phyloP scores from a whole-genome alignment of 345 rosid genomes.

The Eutrema heterophyllum region DNA sequence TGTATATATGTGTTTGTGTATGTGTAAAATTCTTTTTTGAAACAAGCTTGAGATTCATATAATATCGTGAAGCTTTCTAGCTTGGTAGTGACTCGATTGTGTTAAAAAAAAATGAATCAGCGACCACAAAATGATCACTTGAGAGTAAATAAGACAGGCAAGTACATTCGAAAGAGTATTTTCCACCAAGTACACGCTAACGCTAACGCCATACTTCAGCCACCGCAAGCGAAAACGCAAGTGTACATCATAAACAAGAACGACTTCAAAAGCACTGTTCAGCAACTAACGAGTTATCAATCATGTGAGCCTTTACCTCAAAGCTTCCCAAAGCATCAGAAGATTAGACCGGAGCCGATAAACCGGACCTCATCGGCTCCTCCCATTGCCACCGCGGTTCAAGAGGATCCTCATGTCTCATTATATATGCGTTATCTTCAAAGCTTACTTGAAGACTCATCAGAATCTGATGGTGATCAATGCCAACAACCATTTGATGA shows the following conservation, averaged over 20 bases:
- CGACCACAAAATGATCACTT: slow-evolving; percentile 9
- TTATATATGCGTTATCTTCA: slow-evolving; percentile 65
- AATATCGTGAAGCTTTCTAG: not conserved
- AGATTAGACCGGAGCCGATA: slow-evolving; percentile 6
- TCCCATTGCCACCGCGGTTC: slow-evolving; percentile 21
- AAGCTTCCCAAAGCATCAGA: slow-evolving; percentile 46
- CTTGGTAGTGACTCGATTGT: not conserved
- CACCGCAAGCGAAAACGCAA: slow-evolving; percentile 36
- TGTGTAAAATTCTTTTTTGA: not conserved
- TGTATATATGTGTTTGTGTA: not conserved
- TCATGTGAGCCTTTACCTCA: slow-evolving; percentile 56
- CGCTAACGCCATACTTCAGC: slow-evolving; percentile 42
- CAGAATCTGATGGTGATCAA: slow-evolving; percentile 45
- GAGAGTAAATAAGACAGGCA: slow-evolving; percentile 10
- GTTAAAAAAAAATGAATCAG: slow-evolving; percentile 6
- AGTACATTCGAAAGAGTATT: slow-evolving; percentile 37
- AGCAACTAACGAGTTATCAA: slow-evolving; percentile 66
- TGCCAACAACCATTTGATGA: slow-evolving; percentile 29
- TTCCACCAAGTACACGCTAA: slow-evolving; percentile 49
- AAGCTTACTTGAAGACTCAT: slow-evolving; percentile 39
- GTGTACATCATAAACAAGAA: slow-evolving; percentile 85
- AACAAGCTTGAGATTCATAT: not conserved
- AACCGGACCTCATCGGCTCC: slow-evolving; percentile 37
- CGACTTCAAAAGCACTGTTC: slow-evolving; percentile 74
- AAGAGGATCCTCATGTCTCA: slow-evolving; percentile 52